These are phyloP conservation scores for Mortierella sp. DNA, from an alignment of 371 early-diverging fungal genomes.

Conservation along the genomic window DNA sequence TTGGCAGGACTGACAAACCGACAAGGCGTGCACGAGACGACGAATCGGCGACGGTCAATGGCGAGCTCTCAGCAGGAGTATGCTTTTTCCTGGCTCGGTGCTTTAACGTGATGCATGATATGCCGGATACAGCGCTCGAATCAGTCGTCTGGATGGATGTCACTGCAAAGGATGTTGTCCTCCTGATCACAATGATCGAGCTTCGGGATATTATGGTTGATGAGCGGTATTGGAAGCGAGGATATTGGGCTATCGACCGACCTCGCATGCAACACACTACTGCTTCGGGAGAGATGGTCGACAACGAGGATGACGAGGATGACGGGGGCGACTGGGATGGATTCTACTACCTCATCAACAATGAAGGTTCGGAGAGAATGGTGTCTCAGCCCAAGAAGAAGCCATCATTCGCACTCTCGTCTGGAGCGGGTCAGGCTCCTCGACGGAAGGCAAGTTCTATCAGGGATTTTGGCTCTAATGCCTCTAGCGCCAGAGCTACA, in stretches of 20 bases:
- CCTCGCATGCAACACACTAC: background rate
- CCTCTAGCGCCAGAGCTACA: background rate
- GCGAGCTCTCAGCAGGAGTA: slow-evolving; percentile 49
- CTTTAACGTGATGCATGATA: slow-evolving; percentile 58
- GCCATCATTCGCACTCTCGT: background rate
- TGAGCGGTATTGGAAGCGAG: slow-evolving; percentile 53
- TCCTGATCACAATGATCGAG: slow-evolving; percentile 48
- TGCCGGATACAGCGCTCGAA: slow-evolving; percentile 56
- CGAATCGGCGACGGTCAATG: slow-evolving; percentile 7
- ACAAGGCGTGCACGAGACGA: slow-evolving; percentile 23
- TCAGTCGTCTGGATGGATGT: slow-evolving; percentile 58
- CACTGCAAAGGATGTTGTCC: slow-evolving; percentile 40
- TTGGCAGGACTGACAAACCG: slow-evolving; percentile 52
- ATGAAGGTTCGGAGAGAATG: slow-evolving; percentile 26
- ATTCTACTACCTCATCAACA: slow-evolving; percentile 48
- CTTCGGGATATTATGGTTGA: slow-evolving; percentile 56
- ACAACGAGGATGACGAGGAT: slow-evolving; percentile 14
- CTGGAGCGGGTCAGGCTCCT: slow-evolving; percentile 16
- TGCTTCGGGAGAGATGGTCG: background rate
- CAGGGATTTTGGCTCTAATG: background rate
- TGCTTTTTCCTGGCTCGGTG: slow-evolving; percentile 55
- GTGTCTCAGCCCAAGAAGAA: slow-evolving; percentile 8
- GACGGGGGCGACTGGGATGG: slow-evolving; percentile 52
- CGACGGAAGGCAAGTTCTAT: slow-evolving; percentile 22
- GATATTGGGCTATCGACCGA: slow-evolving; percentile 43